Evolutionary conservation across 208 protist species (phyloP).

Genomic region (Leishmania tarentolae): DNA sequence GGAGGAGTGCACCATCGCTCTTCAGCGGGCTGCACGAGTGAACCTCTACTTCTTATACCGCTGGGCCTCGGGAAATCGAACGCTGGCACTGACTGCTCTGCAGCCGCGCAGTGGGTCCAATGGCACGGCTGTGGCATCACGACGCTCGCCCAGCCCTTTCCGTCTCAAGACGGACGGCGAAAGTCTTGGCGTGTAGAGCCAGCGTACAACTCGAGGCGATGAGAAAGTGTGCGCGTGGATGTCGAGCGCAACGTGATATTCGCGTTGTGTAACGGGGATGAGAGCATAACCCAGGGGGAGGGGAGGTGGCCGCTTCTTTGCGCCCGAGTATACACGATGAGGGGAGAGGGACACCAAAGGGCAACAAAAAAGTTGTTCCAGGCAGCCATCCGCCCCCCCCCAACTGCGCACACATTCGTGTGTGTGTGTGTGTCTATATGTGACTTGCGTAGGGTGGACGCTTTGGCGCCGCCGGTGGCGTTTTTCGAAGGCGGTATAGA

Average conservation of each 20-base stretch:
- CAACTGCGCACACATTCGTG: background rate
- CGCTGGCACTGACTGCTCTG: slow-evolving; percentile 59
- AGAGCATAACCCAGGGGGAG: background rate
- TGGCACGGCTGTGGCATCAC: background rate
- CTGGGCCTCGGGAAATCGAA: slow-evolving; percentile 63
- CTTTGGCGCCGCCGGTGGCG: background rate
- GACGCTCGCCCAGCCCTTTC: slow-evolving; percentile 7
- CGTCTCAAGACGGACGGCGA: background rate
- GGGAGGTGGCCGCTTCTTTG: background rate
- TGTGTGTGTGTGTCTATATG: background rate
- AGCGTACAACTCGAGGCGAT: background rate
- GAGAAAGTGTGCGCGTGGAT: background rate
- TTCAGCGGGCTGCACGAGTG: slow-evolving; percentile 68
- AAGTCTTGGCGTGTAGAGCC: background rate
- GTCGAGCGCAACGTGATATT: background rate
- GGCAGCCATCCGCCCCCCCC: background rate
- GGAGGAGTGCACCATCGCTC: slow-evolving; percentile 58
- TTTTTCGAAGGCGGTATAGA: background rate
- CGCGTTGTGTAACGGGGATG: background rate
- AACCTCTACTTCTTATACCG: slow-evolving; percentile 86
- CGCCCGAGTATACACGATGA: background rate
- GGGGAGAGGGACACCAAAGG: background rate
- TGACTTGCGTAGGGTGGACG: background rate
- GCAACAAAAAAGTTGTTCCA: background rate
- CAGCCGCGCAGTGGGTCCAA: slow-evolving; percentile 17